Conservation (phyloP, 805 yeast species). For the Metschnikowia dekortorum region DNA sequence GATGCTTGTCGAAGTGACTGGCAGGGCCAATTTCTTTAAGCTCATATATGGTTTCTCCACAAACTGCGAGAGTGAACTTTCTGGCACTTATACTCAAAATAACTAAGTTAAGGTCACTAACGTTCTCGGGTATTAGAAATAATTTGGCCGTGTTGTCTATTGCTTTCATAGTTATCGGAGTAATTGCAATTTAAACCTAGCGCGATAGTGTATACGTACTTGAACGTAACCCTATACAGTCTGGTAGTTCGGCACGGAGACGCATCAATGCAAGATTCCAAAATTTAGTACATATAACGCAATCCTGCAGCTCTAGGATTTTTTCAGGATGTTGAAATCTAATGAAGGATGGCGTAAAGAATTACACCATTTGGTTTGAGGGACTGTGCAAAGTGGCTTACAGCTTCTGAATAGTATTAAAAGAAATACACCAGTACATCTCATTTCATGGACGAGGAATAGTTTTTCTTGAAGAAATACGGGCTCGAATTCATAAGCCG, state of each 20-base stretch:
- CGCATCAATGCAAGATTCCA: too few relatives aligned
- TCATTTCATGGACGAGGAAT: background rate
- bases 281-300: too few relatives aligned
- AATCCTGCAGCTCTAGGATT: too few relatives aligned
- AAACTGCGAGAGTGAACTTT: slow-evolving; percentile 6
- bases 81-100: slow-evolving; percentile 1
- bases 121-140: slow-evolving; percentile 10
- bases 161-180: background rate
- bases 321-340: too few relatives aligned
- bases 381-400: too few relatives aligned
- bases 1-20: slow-evolving; percentile 11
- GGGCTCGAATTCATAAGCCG: slow-evolving; percentile 25
- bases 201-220: background rate
- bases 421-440: too few relatives aligned
- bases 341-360: too few relatives aligned
- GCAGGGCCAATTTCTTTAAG: slow-evolving; percentile 14
- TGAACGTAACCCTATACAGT: too few relatives aligned
- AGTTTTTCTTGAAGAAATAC: background rate
- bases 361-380: too few relatives aligned
- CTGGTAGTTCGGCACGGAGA: too few relatives aligned
- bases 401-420: too few relatives aligned
- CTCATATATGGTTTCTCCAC: slow-evolving; percentile 9
- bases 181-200: background rate
- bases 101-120: slow-evolving; percentile 1
- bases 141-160: slow-evolving; percentile 8